These are phyloP conservation scores for Phialemonium atrogriseum DNA, from an alignment of 2,329 filamentous ascomycete genomes.

Conservation along the genomic window DNA sequence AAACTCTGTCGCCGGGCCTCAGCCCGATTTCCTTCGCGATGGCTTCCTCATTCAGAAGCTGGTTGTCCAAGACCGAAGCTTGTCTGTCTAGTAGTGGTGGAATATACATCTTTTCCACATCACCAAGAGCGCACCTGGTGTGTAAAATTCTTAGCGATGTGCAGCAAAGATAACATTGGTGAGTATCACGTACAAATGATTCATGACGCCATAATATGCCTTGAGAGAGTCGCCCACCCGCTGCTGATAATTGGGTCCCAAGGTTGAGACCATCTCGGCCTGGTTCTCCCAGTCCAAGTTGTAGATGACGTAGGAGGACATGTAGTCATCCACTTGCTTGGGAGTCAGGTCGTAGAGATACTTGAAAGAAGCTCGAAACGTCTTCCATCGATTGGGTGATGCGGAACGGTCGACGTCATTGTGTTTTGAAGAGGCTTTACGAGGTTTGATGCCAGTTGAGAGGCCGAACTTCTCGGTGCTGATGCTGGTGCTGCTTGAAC, in stretches of 20 bases:
- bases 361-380: slow-evolving; percentile 40
- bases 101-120: slow-evolving; percentile 52
- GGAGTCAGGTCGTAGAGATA: slow-evolving; percentile 38
- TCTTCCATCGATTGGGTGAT: slow-evolving; percentile 38
- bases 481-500: too few species aligned
- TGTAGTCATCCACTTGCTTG: slow-evolving; percentile 45
- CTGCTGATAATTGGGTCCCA: slow-evolving; percentile 40
- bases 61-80: slow-evolving; percentile 40
- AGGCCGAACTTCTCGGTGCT: too few species aligned
- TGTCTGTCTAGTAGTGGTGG: slow-evolving; percentile 43
- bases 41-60: slow-evolving; percentile 43
- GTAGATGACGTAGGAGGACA: slow-evolving; percentile 49
- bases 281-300: slow-evolving; percentile 46
- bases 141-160: not conserved
- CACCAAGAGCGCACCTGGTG: too few species aligned
- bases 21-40: slow-evolving; percentile 38
- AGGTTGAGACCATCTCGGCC: slow-evolving; percentile 33
- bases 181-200: slow-evolving; percentile 47
- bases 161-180: too few species aligned
- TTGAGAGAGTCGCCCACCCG: slow-evolving; percentile 42
- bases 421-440: too few species aligned
- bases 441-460: too few species aligned
- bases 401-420: slow-evolving; percentile 34
- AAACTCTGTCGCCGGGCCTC: slow-evolving; percentile 33
- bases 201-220: slow-evolving; percentile 44